Conservation (phyloP, 1,139 yeast genomes). For the Geotrichum cucujoidarum region DNA sequence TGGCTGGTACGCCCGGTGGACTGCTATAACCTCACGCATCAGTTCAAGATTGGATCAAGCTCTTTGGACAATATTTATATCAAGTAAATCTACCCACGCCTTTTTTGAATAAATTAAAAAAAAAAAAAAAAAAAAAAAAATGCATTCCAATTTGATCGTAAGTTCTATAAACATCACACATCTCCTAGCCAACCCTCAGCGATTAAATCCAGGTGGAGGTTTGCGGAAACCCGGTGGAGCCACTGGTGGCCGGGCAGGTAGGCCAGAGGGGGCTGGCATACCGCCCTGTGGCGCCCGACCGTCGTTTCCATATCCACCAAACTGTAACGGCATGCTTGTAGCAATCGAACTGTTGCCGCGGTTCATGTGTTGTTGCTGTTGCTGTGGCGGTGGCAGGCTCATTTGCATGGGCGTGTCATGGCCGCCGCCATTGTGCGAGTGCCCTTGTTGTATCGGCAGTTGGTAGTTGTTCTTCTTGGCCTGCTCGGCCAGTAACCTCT, state of each 20-base stretch:
- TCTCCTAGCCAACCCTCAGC: no score
- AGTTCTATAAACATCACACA: no score
- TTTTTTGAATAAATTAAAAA: no score
- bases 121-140: no score
- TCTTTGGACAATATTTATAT: no score
- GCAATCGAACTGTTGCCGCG: slow-evolving; percentile 2
- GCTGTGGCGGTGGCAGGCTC: not conserved
- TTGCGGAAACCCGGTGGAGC: slow-evolving; percentile 15
- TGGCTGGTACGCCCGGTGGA: slow-evolving; percentile 37
- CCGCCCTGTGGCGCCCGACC: not conserved
- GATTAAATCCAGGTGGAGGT: slow-evolving; percentile 1
- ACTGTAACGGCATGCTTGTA: slow-evolving; percentile 5
- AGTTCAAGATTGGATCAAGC: no score
- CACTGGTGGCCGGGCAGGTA: slow-evolving; percentile 13
- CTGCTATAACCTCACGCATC: slow-evolving; percentile 26
- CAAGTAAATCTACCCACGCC: no score
- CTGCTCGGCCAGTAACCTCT: slow-evolving; percentile 65
- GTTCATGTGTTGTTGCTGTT: not conserved
- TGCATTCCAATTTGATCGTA: no score
- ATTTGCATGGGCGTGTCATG: slow-evolving; percentile 2
- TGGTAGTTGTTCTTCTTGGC: slow-evolving; percentile 44
- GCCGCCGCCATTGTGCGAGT: slow-evolving; percentile 1
- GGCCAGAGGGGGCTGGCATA: not conserved
- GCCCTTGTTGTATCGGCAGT: slow-evolving; percentile 17
- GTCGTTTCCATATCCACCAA: not conserved